Percentiles rank a stretch among this genome's conserved stretches.
Evolutionary conservation across 2,329 filamentous ascomycete genomes (phyloP).

Genomic region (Beauveria caledonica): DNA sequence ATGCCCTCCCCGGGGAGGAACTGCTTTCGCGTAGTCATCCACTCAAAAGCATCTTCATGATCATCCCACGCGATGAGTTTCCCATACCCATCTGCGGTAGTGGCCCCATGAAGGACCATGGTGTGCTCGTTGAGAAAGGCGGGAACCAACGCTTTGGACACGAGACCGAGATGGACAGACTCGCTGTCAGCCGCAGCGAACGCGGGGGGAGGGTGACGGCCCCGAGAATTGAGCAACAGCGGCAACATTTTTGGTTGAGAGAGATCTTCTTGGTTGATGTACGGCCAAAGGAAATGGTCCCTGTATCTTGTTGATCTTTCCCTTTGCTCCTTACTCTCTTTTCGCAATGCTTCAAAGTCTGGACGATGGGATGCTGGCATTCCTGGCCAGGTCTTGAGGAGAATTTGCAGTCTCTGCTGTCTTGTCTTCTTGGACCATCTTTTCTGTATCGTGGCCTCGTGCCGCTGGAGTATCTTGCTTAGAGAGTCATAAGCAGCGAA

Average conservation of each 20-base stretch:
- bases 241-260: slow-evolving; percentile 32
- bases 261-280: slow-evolving; percentile 52
- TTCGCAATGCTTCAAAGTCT: slow-evolving; percentile 35
- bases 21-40: slow-evolving; percentile 26
- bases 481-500: slow-evolving; percentile 23
- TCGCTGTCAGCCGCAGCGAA: slow-evolving; percentile 41
- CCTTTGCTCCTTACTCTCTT: slow-evolving; percentile 14
- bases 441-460: slow-evolving; percentile 42
- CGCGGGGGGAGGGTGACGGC: slow-evolving; percentile 32
- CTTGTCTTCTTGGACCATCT: slow-evolving; percentile 47
- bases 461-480: slow-evolving; percentile 36
- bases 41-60: slow-evolving; percentile 28
- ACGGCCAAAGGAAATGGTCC: slow-evolving; percentile 40
- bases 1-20: slow-evolving; percentile 39
- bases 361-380: slow-evolving; percentile 44
- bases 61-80: slow-evolving; percentile 26
- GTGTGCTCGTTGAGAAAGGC: slow-evolving; percentile 23
- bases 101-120: slow-evolving; percentile 27
- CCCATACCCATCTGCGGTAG: slow-evolving; percentile 25
- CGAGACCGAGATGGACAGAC: slow-evolving; percentile 22
- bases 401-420: slow-evolving; percentile 34
- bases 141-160: slow-evolving; percentile 18
- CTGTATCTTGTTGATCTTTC: slow-evolving; percentile 10
- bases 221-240: slow-evolving; percentile 45
- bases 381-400: slow-evolving; percentile 40